A percentile compares a stretch with the other conserved stretches of the same genome.
Evolutionary conservation across 2,329 filamentous ascomycete species (phyloP).

Genomic region (Thielaviopsis euricoi): DNA sequence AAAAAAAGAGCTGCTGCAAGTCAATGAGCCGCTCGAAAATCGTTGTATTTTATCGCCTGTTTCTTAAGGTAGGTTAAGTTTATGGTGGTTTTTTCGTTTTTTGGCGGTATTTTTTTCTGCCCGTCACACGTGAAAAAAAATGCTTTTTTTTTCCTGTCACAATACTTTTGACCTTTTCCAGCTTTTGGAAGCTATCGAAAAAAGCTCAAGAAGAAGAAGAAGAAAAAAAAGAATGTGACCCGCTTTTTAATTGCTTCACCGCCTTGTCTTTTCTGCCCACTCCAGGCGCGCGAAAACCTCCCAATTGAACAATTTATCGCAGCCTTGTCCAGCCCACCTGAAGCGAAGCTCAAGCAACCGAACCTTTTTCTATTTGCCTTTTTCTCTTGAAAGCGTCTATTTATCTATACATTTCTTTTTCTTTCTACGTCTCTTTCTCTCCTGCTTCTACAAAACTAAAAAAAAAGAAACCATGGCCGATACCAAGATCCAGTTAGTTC

Average conservation of each 20-base stretch:
- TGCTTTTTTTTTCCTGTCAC: background rate
- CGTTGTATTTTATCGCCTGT: background rate
- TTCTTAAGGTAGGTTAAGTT: no score
- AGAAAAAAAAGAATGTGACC: no score
- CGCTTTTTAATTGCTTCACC: conserved; percentile 6
- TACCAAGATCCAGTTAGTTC: conserved; percentile 50
- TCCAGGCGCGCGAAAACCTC: conserved; percentile 8
- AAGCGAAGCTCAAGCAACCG: background rate
- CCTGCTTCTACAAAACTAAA: conserved; percentile 10
- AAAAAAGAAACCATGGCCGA: conserved; percentile 36
- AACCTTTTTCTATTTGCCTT: background rate
- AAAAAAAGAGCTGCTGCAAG: background rate
- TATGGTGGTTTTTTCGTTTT: background rate
- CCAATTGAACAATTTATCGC: conserved; percentile 7
- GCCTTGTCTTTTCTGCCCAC: conserved; percentile 7
- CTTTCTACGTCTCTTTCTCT: background rate
- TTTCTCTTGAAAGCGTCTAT: background rate
- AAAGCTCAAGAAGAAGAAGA: background rate
- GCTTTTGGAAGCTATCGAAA: background rate
- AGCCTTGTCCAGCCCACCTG: conserved; percentile 10
- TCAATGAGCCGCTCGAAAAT: background rate
- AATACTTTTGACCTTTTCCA: background rate
- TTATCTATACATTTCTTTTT: background rate
- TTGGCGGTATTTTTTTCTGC: conserved; percentile 1
- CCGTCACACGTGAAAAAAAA: background rate